A percentile compares a stretch with the other conserved stretches of the same genome.
phyloP scores from a whole-genome alignment of 805 yeast species.

The Kuraishia floccosa region DNA sequence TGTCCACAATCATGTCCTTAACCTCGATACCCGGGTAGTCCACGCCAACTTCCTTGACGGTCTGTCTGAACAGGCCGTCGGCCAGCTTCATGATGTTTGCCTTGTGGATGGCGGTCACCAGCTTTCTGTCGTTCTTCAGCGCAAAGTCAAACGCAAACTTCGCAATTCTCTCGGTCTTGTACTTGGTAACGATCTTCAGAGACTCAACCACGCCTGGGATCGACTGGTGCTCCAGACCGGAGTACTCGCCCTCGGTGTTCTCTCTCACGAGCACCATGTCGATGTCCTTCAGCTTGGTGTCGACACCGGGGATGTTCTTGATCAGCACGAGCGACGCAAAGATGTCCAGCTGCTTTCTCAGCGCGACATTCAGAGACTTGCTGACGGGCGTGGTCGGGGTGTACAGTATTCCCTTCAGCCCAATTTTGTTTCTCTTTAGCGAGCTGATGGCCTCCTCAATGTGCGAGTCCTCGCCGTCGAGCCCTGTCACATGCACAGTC shows the following conservation, averaged over 20 bases:
- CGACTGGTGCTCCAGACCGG: constrained; percentile 95
- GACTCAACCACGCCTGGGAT: constrained; percentile 98
- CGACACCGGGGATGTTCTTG: constrained; percentile 89
- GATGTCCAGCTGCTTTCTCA: constrained; percentile 92
- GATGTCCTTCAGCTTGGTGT: constrained; percentile 78
- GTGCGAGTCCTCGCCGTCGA: constrained; percentile 33
- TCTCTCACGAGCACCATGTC: constrained; percentile 95
- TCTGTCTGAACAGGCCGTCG: constrained; percentile 94
- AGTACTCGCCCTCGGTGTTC: constrained; percentile 99
- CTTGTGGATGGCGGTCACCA: constrained; percentile 95
- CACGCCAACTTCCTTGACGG: constrained; percentile 78
- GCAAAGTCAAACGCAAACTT: constrained; percentile 97
- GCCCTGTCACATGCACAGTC: constrained; percentile 56
- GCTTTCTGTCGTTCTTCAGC: constrained; percentile 78
- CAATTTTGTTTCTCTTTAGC: constrained; percentile 91
- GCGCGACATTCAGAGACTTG: constrained; percentile 88
- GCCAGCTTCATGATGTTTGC: constrained; percentile 99
- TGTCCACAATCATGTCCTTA: constrained; percentile 94
- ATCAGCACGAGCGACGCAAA: constrained; percentile 92
- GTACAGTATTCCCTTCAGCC: constrained; percentile 91
- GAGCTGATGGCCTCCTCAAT: constrained; percentile 81
- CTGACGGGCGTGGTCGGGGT: constrained; percentile 74
- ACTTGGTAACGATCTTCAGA: constrained; percentile 85
- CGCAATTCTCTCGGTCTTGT: constrained; percentile 94
- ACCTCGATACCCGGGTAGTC: constrained; percentile 78